These are phyloP conservation scores for Colletotrichum falcatum DNA, from an alignment of 2,329 filamentous ascomycete species.

Conservation along the genomic window DNA sequence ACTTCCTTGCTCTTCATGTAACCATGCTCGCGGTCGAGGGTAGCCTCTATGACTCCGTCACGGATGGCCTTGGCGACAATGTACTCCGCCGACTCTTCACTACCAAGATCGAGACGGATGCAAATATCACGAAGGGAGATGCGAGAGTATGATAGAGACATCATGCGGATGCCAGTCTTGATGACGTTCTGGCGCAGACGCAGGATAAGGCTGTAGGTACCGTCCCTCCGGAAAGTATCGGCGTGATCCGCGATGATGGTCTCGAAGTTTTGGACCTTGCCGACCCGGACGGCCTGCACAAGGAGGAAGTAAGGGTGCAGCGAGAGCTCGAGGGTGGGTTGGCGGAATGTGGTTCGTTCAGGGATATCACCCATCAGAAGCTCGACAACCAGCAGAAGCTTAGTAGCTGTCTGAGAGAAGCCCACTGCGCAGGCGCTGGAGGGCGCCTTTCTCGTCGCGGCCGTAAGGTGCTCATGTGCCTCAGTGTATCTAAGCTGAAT, in stretches of 20 bases:
- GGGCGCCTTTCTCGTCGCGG: constrained; percentile 94
- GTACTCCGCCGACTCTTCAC: constrained; percentile 98
- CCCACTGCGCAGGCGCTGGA: constrained; percentile 89
- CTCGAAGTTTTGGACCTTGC: constrained; percentile 93
- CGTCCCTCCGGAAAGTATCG: constrained; percentile 89
- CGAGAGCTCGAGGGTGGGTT: constrained; percentile 85
- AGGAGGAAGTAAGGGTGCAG: constrained; percentile 94
- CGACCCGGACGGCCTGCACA: constrained; percentile 95
- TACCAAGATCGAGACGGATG: constrained; percentile 91
- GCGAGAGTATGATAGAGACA: constrained; percentile 96
- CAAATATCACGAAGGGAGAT: constrained; percentile 98
- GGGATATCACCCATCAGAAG: constrained; percentile 98
- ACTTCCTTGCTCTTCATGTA: constrained; percentile 99
- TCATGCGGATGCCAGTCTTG: constrained; percentile 99
- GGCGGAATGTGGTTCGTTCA: constrained; percentile 92
- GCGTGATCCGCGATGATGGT: constrained; percentile 85
- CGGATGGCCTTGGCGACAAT: constrained; percentile 99
- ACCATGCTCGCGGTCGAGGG: constrained; percentile 90
- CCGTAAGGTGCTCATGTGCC: constrained; percentile 92
- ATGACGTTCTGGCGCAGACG: constrained; percentile 98
- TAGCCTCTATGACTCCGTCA: constrained; percentile 96
- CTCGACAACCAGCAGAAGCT: constrained; percentile 96
- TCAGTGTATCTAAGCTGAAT: constrained; percentile 98
- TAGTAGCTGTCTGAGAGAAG: constrained; percentile 96
- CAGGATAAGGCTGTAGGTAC: constrained; percentile 94